Percentiles rank a stretch among this genome's conserved stretches.
Conservation (phyloP, 768 basidiomycete species). For the Sporobolomyces pararoseus region DNA sequence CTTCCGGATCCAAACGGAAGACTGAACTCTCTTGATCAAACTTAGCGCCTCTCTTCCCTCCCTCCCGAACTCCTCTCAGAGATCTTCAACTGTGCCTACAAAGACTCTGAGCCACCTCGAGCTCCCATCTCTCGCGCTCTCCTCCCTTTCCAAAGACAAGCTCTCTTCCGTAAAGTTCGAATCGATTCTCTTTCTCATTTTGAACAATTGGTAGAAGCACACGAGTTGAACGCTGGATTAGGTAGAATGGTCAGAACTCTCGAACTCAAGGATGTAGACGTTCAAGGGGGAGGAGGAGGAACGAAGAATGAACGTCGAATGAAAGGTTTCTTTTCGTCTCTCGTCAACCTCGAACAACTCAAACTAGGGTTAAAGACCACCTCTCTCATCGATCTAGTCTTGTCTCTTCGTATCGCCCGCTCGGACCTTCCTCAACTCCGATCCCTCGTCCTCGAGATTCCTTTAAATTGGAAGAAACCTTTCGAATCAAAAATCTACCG, state of each 20-base stretch:
- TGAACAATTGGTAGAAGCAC: not conserved
- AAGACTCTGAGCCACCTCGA: not conserved
- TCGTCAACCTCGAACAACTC: constrained; percentile 15
- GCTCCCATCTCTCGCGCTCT: not conserved
- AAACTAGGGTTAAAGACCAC: not conserved
- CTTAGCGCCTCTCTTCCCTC: constrained; percentile 8
- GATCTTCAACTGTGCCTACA: constrained; percentile 9
- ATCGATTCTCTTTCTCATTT: not conserved
- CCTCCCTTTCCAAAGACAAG: constrained; percentile 3
- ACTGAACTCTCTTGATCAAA: not conserved
- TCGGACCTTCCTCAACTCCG: not conserved
- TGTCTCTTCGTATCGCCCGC: constrained; percentile 2
- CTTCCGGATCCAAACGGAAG: not conserved
- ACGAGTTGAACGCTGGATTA: not conserved
- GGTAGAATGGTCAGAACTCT: not conserved
- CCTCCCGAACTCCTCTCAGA: constrained; percentile 17
- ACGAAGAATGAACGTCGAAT: not conserved
- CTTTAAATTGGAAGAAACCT: not conserved
- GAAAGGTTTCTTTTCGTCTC: constrained; percentile 9
- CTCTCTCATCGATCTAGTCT: not conserved
- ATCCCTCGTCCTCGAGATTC: not conserved
- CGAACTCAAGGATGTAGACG: not conserved
- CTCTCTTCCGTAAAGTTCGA: not conserved
- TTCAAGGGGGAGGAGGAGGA: no score
- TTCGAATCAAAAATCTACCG: not conserved